Evolutionary conservation across 2,329 filamentous ascomycete species (phyloP).

Genomic region (Neocucurbitaria cava): DNA sequence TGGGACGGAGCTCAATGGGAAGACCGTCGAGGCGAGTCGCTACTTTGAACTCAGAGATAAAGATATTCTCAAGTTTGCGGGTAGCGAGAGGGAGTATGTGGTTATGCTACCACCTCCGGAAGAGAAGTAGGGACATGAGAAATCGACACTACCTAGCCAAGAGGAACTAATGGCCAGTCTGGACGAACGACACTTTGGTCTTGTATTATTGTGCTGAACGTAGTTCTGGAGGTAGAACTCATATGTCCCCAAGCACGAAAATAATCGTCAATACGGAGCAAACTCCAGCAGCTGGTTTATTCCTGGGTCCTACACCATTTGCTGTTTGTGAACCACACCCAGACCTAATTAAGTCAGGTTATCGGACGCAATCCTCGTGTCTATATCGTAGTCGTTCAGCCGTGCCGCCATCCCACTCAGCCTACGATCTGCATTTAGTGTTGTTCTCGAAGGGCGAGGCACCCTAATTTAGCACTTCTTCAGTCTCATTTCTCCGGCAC

Average conservation of each 20-base stretch:
- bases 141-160: not conserved
- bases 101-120: constrained; percentile 72
- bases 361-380: no score
- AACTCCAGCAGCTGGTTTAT: not conserved
- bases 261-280: not conserved
- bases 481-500: no score
- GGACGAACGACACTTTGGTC: not conserved
- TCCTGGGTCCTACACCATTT: not conserved
- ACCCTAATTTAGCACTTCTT: no score
- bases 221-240: not conserved
- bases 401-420: no score
- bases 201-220: not conserved
- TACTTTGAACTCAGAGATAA: constrained; percentile 88
- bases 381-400: no score
- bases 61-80: constrained; percentile 87
- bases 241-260: not conserved
- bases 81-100: constrained; percentile 93
- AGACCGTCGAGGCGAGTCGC: constrained; percentile 73
- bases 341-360: no score
- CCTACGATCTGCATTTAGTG: no score
- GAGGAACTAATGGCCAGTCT: not conserved
- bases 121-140: constrained; percentile 6
- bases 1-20: constrained; percentile 82
- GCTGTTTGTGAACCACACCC: not conserved
- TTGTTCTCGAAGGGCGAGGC: no score